Evolutionary conservation across 2,329 filamentous ascomycete species (phyloP).

Genomic region (Zasmidium cellare): DNA sequence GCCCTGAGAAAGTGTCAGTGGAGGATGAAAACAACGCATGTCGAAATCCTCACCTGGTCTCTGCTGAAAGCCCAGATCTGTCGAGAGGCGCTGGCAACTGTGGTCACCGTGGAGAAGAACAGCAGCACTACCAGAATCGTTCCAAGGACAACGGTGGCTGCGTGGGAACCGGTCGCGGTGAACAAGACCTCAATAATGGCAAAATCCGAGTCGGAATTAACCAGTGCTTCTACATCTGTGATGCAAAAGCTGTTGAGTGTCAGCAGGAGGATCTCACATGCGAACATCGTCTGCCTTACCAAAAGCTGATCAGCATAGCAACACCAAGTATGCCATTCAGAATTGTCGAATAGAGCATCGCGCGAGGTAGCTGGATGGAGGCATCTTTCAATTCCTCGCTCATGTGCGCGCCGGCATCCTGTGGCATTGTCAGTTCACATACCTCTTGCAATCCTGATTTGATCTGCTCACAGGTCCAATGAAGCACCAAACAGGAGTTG

Average conservation of each 20-base stretch:
- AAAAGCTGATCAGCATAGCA: conserved; percentile 40
- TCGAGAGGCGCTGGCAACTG: conserved; percentile 34
- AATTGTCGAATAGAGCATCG: conserved; percentile 46
- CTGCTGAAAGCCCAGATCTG: conserved; percentile 37
- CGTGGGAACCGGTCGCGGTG: conserved; percentile 30
- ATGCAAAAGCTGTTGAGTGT: conserved; percentile 31
- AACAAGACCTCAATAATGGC: conserved; percentile 35
- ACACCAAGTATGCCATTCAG: conserved; percentile 37
- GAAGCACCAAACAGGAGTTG: conserved; percentile 39
- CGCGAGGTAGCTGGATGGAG: conserved; percentile 43
- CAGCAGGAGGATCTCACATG: not conserved
- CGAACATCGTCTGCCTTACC: conserved; percentile 23
- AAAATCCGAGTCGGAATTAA: conserved; percentile 28
- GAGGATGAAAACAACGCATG: not conserved
- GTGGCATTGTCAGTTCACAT: conserved; percentile 3
- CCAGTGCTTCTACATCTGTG: conserved; percentile 25
- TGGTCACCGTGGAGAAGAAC: conserved; percentile 38
- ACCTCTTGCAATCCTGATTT: not conserved
- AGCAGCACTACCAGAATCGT: conserved; percentile 33
- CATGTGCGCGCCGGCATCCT: conserved; percentile 41
- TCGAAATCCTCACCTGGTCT: conserved; percentile 26
- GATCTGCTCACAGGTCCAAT: conserved; percentile 24
- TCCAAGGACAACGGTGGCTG: conserved; percentile 33
- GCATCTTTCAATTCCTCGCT: conserved; percentile 40
- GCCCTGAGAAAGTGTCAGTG: conserved; percentile 21